Base-by-base conservation (phyloP, 768 basidiomycete genomes). In the Inosperma sp. region DNA sequence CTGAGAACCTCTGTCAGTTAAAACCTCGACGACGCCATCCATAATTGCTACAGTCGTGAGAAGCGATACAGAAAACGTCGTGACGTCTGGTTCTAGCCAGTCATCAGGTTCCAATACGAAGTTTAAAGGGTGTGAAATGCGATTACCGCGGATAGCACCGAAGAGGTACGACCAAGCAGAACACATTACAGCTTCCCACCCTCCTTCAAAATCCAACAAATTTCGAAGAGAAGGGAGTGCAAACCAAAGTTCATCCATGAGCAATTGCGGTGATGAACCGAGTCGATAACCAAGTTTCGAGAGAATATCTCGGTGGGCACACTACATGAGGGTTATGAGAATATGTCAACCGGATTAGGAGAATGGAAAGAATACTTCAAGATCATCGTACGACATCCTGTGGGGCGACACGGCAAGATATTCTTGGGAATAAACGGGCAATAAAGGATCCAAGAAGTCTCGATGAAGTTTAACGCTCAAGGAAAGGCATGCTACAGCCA, bases 401-500 rank as follows among this genome's bases (percentile, higher is more conserved):
- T 80, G 74, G 1, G 78, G 78, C 2, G 81, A 76, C 14, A 86
- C 48, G 0, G 59, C 53, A 8, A 79, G 59, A 56, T 79, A 84
- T 44, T 83, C 81, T 29, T 60, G 57, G 0, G 78, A 72, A 44
- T 69, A 72, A 2, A 85, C 71, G 1, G 82, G 80, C 10, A 67
- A 58, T 5, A 85, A 69, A 9, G 84, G 84, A 1, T 67, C 55
- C 14, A 86, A 63, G 39, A 80, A 77, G 63, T 86, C 84, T 12
- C 83, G 78, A 66, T 86, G 81, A 48, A 81, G 83, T 75, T 87
- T 87, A 45, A 83, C 75, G 54, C 80, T 77, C 27, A 84, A 60
- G 3, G 81, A 75, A 19, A 86, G 63, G 63, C 77, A 83, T 10
- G 73, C 82, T 7, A 85, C 61, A 0, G 78, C 81, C 5, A 78